Base-by-base conservation (phyloP, 345 rosid genomes). In the Dipteronia dyeriana region DNA sequence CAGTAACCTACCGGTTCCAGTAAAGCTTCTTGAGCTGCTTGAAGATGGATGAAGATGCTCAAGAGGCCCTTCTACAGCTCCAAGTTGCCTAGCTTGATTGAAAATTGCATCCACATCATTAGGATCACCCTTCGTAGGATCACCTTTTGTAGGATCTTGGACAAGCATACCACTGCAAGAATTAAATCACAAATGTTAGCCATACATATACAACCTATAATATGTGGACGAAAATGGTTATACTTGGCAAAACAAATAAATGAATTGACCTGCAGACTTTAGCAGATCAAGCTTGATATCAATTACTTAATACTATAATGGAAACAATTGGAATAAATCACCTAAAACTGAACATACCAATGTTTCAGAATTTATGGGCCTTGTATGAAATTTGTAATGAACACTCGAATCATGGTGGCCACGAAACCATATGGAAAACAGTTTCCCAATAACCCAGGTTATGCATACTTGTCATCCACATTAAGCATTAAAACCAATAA, bases 111-210 rank as follows among this genome's bases (percentile, higher is more conserved):
- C 98, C 65, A 93, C 98, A 82, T 91, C 94, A 82, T 89, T 74
- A 26, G 70, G 70, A 74, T 74, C 87, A 57, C 84, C 89, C 72
- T 91, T 93, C 1, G 91, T 1, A 26, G 70, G 70, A 74, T 74
- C 87, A 53, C 84, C 89, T 70, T 91, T 93, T 1, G 91, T 2
- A 78, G 98, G 97, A 82, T 91, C 97, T 82, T 95, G 98, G 82
- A 95, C 98, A 39, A 95, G 93, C 98, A 95, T 95, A 56, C 98
- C 98, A 80, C 98, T 91, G 87, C 88, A 85, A 69, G 59, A 51
- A 54, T 56, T 4, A 64, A 29, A 76, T 68, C 10, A 74, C n/a
- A 59, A 29, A 53, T 34, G 26, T 14, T 38, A 69, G 72, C 54
- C 10, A 17, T n/a, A 5, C 12, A 53, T 2, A 45, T 20, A 49